Evolutionary conservation across 805 yeast species (phyloP), one percentile per base, ranked within the genome.

Genomic region (Starmerella potacharoeniae): DNA sequence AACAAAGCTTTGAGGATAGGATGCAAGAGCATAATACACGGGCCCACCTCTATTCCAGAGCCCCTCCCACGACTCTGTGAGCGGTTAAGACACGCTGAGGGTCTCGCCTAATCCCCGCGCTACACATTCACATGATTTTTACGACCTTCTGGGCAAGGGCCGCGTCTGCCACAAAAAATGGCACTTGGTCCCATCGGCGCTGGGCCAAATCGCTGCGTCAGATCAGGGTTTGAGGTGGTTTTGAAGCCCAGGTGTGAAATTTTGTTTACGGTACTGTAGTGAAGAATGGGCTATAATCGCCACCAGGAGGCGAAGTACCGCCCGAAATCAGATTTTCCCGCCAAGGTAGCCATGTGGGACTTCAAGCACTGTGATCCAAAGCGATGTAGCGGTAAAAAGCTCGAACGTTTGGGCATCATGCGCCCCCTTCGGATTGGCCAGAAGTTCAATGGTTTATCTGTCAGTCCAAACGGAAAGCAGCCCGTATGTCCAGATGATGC

Each of bases 311-410:
- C 56, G 44, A 59, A 58, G 53, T 56, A 50, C 47, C 57, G 63
- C 14, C 58, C 60, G 11, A 58, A 55, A 42, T 46, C 63, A 1
- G 65, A 76, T 51, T 86, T 87, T 65, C 96, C 95, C 1, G 83
- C 84, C 36, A 89, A 87, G 65, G 69, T 90, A 59, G 97, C 96
- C 16, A 91, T 91, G 98, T 91, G 98, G 75, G 98, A 93, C 68
- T 93, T 93, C 66, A 96, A 90, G 61, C 98, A 93, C 67, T 93
- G 98, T 72, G 98, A 93, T 70, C 98, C 98, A 1, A 93, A 93
- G 66, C 77, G 97, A 66, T 93, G 98, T 68, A 84, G 95, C 61
- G 98, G 98, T 17, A 93, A 93, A 72, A 90, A 89, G 67, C 74
- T 93, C 34, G 96, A 88, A 65, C 75, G 97, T 54, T 69, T 91